Base-by-base conservation (phyloP, 2,329 filamentous ascomycete genomes). In the Westerdykella aurantiaca region DNA sequence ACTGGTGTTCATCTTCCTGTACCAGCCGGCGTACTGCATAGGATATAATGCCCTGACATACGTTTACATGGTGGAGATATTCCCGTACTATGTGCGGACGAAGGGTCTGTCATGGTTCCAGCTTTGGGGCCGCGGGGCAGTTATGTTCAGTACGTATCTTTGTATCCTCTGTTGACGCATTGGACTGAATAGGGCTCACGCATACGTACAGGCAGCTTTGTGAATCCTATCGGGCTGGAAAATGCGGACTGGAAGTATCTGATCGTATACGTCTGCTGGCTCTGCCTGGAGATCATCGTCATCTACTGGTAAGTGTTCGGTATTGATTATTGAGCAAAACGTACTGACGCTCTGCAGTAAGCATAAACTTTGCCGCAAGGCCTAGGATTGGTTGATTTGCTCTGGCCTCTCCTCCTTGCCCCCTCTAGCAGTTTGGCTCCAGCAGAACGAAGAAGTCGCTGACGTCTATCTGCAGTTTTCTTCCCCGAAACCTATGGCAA, bases 191-290 rank as follows among this genome's bases (percentile, higher is more conserved):
- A 14, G 2, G 2, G 11, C 25, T 29, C 11, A 29, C 18, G 18
- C 25, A 29, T 29, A 29, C 11, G 11, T 33, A 34, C 38, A 56
- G 55, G 77, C 51, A 79, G 79, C 64, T 79, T 70, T 50, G 77
- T 75, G 49, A 84, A 85, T 68, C 78, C 77, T 52, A 72, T 83
- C 48, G 81, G 80, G 5, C 81, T 82, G 71, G 71, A 79, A 43
- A 72, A 75, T 45, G 67, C 81, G 5, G 58, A 61, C 39, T 83
- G 80, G 77, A 75, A 82, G 61, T 80, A 84, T 42, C 80, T 81
- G 68, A 67, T 83, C 39, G 80, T 83, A 58, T 84, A 79, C 17
- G 70, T 73, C 0, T 60, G 51, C 18, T 63, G 61, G 55, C 49
- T 66, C 1, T 53, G 43, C 34, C 61, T 60, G 18, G 63, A 66